phyloP scores from a whole-genome alignment of 2,329 filamentous ascomycete genomes.

The Apiospora aurea region DNA sequence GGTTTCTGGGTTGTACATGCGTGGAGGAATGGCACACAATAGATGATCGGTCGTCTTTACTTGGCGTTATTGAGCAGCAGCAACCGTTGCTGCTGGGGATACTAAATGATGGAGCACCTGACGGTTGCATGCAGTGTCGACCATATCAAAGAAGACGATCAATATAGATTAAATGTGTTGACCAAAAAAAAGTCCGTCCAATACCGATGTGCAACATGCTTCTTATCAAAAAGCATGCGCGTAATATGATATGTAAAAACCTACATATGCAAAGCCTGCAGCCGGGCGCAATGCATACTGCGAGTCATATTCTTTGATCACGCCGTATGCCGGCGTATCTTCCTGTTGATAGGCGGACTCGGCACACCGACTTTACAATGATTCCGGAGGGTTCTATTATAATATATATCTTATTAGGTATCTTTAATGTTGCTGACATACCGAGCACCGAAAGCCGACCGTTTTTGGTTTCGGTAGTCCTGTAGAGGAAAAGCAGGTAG shows the following conservation, averaged over 20 bases:
- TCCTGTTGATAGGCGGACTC: constrained; percentile 1
- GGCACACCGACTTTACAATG: constrained; percentile 15
- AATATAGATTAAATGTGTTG: neutral
- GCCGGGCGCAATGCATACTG: neutral
- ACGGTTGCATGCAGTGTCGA: neutral
- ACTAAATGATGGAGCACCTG: too few relatives aligned
- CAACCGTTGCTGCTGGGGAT: neutral
- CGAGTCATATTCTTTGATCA: neutral
- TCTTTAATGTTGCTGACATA: neutral
- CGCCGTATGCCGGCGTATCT: neutral
- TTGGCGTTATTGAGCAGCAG: neutral
- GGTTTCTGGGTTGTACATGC: neutral
- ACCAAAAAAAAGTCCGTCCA: neutral
- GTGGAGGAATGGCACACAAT: neutral
- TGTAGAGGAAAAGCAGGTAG: neutral
- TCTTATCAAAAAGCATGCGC: neutral
- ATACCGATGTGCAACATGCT: neutral
- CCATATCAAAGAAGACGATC: neutral
- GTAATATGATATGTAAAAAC: neutral
- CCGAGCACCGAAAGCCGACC: neutral
- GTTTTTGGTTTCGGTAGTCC: neutral
- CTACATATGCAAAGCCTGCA: neutral
- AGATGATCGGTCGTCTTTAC: neutral
- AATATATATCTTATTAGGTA: neutral
- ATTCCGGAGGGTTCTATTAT: neutral